phyloP scores from a whole-genome alignment of 2,329 filamentous ascomycete species.

The Cladosporium sp. region DNA sequence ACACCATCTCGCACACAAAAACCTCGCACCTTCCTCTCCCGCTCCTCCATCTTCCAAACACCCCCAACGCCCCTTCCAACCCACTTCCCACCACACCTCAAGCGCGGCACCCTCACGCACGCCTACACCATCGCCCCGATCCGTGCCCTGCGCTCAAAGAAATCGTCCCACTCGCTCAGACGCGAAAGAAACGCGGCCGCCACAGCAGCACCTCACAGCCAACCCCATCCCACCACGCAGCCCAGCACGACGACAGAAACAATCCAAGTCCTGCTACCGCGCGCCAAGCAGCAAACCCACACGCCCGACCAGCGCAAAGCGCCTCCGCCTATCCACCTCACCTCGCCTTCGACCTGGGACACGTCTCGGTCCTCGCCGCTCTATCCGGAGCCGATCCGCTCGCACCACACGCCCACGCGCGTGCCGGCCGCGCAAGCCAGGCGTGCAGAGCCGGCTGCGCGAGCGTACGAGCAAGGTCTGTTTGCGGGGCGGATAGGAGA shows the following conservation, averaged over 20 bases:
- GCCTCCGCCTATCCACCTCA: slow-evolving; percentile 1
- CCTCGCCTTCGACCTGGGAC: neutral
- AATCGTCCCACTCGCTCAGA: slow-evolving; percentile 28
- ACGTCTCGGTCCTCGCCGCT: slow-evolving; percentile 8
- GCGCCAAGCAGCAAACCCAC: slow-evolving; percentile 13
- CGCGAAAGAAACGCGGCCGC: slow-evolving; percentile 21
- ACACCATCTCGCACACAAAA: slow-evolving; percentile 19
- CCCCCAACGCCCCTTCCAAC: slow-evolving; percentile 20
- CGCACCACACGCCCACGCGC: slow-evolving; percentile 1
- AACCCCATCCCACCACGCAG: neutral
- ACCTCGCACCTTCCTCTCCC: slow-evolving; percentile 19
- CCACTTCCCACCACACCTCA: slow-evolving; percentile 26
- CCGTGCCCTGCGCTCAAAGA: slow-evolving; percentile 25
- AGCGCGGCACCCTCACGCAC: slow-evolving; percentile 28
- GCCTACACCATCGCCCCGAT: slow-evolving; percentile 28
- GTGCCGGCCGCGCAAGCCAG: slow-evolving; percentile 4
- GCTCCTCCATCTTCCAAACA: slow-evolving; percentile 22
- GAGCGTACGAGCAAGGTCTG: slow-evolving; percentile 1
- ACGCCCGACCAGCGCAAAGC: slow-evolving; percentile 16
- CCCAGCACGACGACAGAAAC: slow-evolving; percentile 33
- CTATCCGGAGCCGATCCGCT: slow-evolving; percentile 1
- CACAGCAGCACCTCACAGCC: slow-evolving; percentile 5
- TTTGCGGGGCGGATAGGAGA: neutral
- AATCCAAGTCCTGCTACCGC: slow-evolving; percentile 32
- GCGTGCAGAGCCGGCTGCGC: slow-evolving; percentile 10